Conservation (phyloP, 2,329 filamentous ascomycete genomes). For the Cercospora zeae-maydis region DNA sequence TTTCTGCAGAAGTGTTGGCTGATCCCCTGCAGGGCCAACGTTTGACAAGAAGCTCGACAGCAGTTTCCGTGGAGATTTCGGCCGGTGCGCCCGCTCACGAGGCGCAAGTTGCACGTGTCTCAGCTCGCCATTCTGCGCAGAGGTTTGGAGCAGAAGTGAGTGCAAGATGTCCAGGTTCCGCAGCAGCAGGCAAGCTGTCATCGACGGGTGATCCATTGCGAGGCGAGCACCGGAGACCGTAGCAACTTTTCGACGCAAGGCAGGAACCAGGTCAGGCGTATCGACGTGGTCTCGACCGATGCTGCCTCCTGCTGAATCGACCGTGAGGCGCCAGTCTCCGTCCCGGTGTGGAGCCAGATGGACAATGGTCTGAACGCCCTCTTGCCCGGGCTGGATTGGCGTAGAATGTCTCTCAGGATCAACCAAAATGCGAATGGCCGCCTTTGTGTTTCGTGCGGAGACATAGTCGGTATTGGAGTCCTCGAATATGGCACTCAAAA, state of each 20-base stretch:
- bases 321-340: slow-evolving; percentile 54
- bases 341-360: slow-evolving; percentile 57
- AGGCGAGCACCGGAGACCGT: slow-evolving; percentile 53
- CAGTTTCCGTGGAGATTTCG: slow-evolving; percentile 85
- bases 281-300: slow-evolving; percentile 71
- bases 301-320: slow-evolving; percentile 65
- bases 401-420: slow-evolving; percentile 48
- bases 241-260: slow-evolving; percentile 29
- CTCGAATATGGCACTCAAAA: slow-evolving; percentile 67
- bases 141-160: slow-evolving; percentile 50
- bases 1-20: slow-evolving; percentile 29
- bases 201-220: slow-evolving; percentile 59
- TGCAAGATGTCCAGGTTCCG: slow-evolving; percentile 76
- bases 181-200: slow-evolving; percentile 67
- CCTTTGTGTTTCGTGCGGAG: slow-evolving; percentile 64
- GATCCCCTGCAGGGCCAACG: slow-evolving; percentile 47
- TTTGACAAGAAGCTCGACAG: slow-evolving; percentile 73
- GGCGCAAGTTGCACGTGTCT: slow-evolving; percentile 15
- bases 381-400: slow-evolving; percentile 41
- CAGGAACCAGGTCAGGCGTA: slow-evolving; percentile 63
- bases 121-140: slow-evolving; percentile 21
- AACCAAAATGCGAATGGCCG: slow-evolving; percentile 67
- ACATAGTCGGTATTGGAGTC: slow-evolving; percentile 61
- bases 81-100: slow-evolving; percentile 60
- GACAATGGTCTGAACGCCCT: slow-evolving; percentile 67